These are phyloP conservation scores for Xylaria arbuscula DNA, from an alignment of 2,329 filamentous ascomycete genomes.

Conservation along the genomic window DNA sequence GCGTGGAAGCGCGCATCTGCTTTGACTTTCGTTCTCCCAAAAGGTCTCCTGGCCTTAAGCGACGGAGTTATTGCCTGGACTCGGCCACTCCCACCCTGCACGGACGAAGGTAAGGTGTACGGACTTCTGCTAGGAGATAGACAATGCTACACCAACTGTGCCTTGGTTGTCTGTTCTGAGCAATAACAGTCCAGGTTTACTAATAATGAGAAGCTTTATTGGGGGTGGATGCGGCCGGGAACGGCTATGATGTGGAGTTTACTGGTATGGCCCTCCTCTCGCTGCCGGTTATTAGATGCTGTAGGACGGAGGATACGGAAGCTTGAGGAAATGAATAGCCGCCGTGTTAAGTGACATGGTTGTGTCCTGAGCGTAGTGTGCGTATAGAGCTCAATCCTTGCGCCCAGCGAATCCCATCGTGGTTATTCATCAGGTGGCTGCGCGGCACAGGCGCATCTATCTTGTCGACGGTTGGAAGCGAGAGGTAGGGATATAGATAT, in stretches of 20 bases:
- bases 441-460: background rate
- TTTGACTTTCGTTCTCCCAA: background rate
- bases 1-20: background rate
- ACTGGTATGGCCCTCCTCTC: slow-evolving; percentile 2
- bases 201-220: slow-evolving; percentile 12
- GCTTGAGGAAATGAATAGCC: slow-evolving; percentile 2
- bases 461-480: background rate
- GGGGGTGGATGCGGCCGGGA: background rate
- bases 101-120: background rate
- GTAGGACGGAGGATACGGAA: slow-evolving; percentile 25
- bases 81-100: slow-evolving; percentile 12
- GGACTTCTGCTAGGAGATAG: slow-evolving; percentile 9
- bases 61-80: slow-evolving; percentile 16
- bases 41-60: background rate
- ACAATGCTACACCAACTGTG: slow-evolving; percentile 2
- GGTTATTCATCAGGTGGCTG: slow-evolving; percentile 5
- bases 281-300: slow-evolving; percentile 23
- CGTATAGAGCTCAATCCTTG: slow-evolving; percentile 17
- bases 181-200: slow-evolving; percentile 11
- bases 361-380: slow-evolving; percentile 1
- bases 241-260: slow-evolving; percentile 29
- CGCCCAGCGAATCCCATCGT: slow-evolving; percentile 3
- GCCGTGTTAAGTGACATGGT: slow-evolving; percentile 17
- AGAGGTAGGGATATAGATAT: background rate
- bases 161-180: background rate